phyloP scores from a whole-genome alignment of 305 asterid species.

The Nicotiana rustica region DNA sequence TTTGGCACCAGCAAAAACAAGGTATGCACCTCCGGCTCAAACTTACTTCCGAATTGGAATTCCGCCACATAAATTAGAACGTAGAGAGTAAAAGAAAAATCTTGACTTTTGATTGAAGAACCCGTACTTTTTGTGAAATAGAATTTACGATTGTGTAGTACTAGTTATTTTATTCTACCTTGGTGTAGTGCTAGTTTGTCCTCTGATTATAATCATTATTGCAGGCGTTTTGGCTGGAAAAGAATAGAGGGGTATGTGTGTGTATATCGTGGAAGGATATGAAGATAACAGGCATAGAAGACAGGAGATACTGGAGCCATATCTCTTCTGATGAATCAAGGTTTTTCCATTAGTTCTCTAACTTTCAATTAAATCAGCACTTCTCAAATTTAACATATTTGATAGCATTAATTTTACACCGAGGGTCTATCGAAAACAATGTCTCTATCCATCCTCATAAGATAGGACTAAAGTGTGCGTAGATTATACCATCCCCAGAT shows the following conservation, averaged over 20 bases:
- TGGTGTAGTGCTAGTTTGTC: too few species aligned
- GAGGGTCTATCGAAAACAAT: too few species aligned
- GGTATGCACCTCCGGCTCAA: slow-evolving; percentile 38
- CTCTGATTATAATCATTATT: too few species aligned
- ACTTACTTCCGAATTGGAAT: not conserved
- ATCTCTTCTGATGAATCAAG: slow-evolving; percentile 63
- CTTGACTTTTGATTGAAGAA: too few species aligned
- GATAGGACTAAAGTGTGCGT: too few species aligned
- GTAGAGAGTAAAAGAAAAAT: too few species aligned
- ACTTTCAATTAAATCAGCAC: not conserved
- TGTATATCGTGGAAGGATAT: slow-evolving; percentile 67
- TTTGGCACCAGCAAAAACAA: slow-evolving; percentile 43
- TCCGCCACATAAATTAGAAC: too few species aligned
- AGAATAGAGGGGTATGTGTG: slow-evolving; percentile 50
- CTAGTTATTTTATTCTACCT: too few species aligned
- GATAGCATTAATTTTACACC: not conserved
- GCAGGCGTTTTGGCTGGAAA: slow-evolving; percentile 67
- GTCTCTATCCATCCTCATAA: too few species aligned
- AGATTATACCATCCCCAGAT: too few species aligned
- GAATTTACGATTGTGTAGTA: too few species aligned
- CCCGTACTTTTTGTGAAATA: too few species aligned
- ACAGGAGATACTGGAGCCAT: slow-evolving; percentile 63
- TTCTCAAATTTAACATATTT: not conserved
- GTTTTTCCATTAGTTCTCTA: slow-evolving; percentile 34
- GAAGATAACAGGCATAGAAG: slow-evolving; percentile 63